Evolutionary conservation across 441 rosid species (phyloP).

Genomic region (Biscutella laevigata): DNA sequence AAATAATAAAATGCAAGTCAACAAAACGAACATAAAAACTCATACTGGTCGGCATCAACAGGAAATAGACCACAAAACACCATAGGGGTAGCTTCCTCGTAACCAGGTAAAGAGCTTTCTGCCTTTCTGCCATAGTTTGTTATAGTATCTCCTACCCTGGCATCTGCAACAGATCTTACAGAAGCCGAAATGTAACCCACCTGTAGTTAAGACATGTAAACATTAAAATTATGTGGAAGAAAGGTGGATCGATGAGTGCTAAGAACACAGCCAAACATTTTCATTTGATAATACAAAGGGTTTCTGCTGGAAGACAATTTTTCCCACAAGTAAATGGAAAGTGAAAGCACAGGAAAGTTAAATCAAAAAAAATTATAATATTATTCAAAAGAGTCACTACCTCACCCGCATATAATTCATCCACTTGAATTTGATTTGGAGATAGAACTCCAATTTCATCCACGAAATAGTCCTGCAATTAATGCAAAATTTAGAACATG

Average conservation of each 20-base stretch:
- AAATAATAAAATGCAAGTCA: constrained; percentile 3
- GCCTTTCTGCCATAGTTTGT: constrained; percentile 65
- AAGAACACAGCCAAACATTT: constrained; percentile 5
- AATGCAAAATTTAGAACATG: constrained; percentile 15
- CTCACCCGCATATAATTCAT: constrained; percentile 89
- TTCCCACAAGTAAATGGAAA: neutral
- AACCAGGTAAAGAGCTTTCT: constrained; percentile 74
- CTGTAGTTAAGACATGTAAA: constrained; percentile 30
- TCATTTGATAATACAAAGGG: constrained; percentile 3
- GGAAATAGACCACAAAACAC: constrained; percentile 98
- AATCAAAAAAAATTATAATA: neutral
- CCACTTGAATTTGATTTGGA: constrained; percentile 88
- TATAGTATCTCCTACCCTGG: constrained; percentile 92
- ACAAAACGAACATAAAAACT: constrained; percentile 11
- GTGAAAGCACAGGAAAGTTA: neutral
- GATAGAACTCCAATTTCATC: constrained; percentile 95
- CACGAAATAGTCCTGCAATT: constrained; percentile 70
- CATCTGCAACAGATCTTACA: constrained; percentile 92
- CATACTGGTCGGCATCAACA: constrained; percentile 94
- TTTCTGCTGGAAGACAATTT: neutral
- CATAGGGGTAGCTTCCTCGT: constrained; percentile 93
- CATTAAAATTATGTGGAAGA: constrained; percentile 12
- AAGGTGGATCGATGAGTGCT: constrained; percentile 2
- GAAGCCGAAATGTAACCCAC: constrained; percentile 97
- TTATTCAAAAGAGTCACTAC: constrained; percentile 39